Evolutionary conservation across 2,329 filamentous ascomycete genomes (phyloP), one percentile per base, ranked within the genome.

Genomic region (Chaetomiaceae sp.): DNA sequence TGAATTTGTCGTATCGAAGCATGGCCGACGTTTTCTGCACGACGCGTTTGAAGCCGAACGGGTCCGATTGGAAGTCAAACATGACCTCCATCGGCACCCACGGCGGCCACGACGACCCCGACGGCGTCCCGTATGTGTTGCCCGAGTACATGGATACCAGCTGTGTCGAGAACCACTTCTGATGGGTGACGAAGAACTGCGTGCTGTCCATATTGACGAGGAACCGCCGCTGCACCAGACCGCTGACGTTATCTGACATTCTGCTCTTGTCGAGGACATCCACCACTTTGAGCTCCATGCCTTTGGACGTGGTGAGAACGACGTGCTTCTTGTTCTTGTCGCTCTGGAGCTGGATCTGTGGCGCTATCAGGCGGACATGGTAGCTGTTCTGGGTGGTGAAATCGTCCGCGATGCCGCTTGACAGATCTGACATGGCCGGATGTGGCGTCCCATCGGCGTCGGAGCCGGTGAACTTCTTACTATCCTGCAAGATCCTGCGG

Each of bases 51-150:
- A 99, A 99, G n/a, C 95, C 93, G 63, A 96, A 96, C 0, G 93
- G 92, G 66, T 95, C 91, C 5, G 87, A 79, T 58, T 92, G 76
- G 68, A 96, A 99, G 68, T 97, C 91, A 63, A 96, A 96, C 86
- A 99, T 96, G 61, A 96, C 89, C 70, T 99, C 93, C 73, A 99
- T 86, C 0, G 93, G 93, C 41, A 97, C 89, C 93, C 93, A 99
- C 0, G 93, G 93, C 10, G 93, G 93, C 93, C 95, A 99, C 14
- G 88, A 84, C 3, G 90, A 89, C 9, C 89, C 89, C 31, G 81
- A 78, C 35, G 88, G 83, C 25, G 90, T 86, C 33, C 95, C 95
- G 63, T 99, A 99, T 53, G 84, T 86, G 68, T 92, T 96, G 47
- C 90, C 92, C 19, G 92, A 91, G 66, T 99, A 97, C 76, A 96